Percentiles rank a stretch among this genome's conserved stretches.
phyloP scores from a whole-genome alignment of 495 filamentous ascomycete species.

The Daldinia bambusicola region DNA sequence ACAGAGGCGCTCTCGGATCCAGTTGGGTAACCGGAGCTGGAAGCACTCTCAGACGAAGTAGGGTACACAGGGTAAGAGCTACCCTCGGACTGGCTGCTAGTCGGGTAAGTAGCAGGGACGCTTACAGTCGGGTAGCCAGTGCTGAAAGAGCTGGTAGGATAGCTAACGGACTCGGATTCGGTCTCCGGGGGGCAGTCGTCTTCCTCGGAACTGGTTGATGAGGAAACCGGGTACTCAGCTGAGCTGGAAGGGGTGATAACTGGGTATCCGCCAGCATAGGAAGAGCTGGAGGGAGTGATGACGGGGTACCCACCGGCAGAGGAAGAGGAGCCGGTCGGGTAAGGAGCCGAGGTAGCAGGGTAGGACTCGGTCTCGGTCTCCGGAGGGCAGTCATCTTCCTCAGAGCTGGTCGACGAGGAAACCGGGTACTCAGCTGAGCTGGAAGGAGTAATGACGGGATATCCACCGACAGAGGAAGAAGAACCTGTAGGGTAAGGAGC shows the following conservation, averaged over 20 bases:
- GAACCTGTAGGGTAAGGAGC: background rate
- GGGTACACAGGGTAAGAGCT: conserved; percentile 18
- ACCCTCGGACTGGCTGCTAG: background rate
- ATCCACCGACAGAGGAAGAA: conserved; percentile 34
- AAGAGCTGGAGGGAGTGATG: too few species aligned
- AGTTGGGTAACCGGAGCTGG: background rate
- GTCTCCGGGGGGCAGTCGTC: conserved; percentile 4
- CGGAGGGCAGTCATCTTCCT: conserved; percentile 42
- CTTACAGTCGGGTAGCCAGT: background rate
- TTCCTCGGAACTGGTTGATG: conserved; percentile 1
- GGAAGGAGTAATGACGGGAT: conserved; percentile 31
- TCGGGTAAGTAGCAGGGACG: background rate
- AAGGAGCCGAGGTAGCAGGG: background rate
- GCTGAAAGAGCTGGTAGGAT: background rate
- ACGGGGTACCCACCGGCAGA: too few species aligned
- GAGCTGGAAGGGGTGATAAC: conserved; percentile 17
- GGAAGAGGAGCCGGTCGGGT: too few species aligned
- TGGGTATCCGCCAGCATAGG: too few species aligned
- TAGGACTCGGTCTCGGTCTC: conserved; percentile 31
- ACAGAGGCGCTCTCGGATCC: background rate
- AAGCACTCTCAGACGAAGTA: background rate
- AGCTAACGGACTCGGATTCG: conserved; percentile 1
- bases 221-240: background rate
- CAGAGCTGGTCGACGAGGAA: conserved; percentile 23
- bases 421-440: conserved; percentile 26